These are phyloP conservation scores for Pythium grandisporangium DNA, from an alignment of 352 stramenopile genomes.

Conservation along the genomic window DNA sequence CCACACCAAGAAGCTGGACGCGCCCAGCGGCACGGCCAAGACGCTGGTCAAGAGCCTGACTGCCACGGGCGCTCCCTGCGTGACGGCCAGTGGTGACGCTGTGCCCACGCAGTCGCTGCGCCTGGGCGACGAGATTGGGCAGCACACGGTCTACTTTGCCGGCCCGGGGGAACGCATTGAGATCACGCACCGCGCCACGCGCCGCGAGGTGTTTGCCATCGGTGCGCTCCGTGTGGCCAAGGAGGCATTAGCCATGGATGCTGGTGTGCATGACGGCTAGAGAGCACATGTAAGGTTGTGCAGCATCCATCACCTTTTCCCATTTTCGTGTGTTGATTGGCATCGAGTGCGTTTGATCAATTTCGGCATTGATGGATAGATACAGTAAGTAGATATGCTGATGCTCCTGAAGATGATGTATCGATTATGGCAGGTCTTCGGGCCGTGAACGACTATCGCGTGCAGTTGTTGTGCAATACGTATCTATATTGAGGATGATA, in stretches of 20 bases:
- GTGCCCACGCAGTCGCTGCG: conserved; percentile 59
- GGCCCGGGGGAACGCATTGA: conserved; percentile 73
- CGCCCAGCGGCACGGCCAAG: conserved; percentile 73
- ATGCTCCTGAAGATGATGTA: too few species aligned
- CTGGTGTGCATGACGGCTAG: conserved; percentile 63
- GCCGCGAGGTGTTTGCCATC: conserved; percentile 77
- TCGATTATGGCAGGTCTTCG: too few species aligned
- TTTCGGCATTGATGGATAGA: too few species aligned
- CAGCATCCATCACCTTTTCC: not conserved
- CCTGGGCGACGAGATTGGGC: conserved; percentile 71
- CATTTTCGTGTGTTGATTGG: too few species aligned
- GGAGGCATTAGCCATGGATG: conserved; percentile 27
- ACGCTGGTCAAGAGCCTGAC: conserved; percentile 61
- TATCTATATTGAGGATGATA: too few species aligned
- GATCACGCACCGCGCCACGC: conserved; percentile 75
- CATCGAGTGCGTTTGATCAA: too few species aligned
- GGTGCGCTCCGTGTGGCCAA: conserved; percentile 58
- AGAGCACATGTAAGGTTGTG: too few species aligned
- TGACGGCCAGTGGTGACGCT: conserved; percentile 26
- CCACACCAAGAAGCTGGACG: conserved; percentile 84
- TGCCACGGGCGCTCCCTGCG: conserved; percentile 44
- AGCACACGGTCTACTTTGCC: conserved; percentile 78
- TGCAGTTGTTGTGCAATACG: too few species aligned
- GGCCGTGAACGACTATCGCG: too few species aligned
- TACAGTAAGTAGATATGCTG: too few species aligned